Conservation (phyloP, 2,329 filamentous ascomycete genomes). For the Acarospora socialis region DNA sequence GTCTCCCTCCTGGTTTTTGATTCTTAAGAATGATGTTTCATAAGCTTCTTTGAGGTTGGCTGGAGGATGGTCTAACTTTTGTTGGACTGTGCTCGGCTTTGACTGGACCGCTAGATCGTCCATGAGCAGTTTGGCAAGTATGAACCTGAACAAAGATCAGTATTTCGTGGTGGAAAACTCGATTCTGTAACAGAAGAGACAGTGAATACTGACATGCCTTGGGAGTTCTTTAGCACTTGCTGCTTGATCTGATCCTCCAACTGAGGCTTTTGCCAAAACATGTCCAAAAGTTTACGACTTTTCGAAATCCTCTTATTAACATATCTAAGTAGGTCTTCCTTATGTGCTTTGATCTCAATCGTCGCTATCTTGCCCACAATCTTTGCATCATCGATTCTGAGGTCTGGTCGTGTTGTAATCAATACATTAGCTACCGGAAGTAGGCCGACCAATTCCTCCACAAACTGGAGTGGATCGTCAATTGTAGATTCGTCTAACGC, state of each 20-base stretch:
- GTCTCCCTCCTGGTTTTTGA: background rate
- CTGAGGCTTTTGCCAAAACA: slow-evolving; percentile 2
- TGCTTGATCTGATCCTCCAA: background rate
- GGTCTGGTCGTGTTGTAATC: slow-evolving; percentile 3
- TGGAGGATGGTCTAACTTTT: slow-evolving; percentile 3
- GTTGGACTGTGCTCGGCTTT: background rate
- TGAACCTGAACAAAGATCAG: background rate
- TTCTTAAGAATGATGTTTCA: background rate
- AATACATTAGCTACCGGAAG: slow-evolving; percentile 1
- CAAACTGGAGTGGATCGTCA: slow-evolving; percentile 1
- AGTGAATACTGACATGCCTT: background rate
- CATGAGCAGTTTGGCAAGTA: background rate
- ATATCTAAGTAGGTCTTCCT: slow-evolving; percentile 1
- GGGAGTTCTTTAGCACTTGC: background rate
- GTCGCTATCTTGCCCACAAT: background rate
- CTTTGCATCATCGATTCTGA: background rate
- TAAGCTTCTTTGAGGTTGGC: slow-evolving; percentile 1
- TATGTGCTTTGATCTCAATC: slow-evolving; percentile 1
- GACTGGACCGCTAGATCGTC: background rate
- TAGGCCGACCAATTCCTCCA: background rate
- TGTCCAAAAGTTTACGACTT: background rate
- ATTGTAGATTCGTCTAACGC: slow-evolving; percentile 1
- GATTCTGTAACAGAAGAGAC: background rate
- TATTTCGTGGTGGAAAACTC: background rate
- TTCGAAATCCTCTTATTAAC: background rate